A percentile compares a stretch with the other conserved stretches of the same genome.
These are phyloP conservation scores for Epichloe uncinata DNA, from an alignment of 2,329 filamentous ascomycete genomes.

Conservation along the genomic window DNA sequence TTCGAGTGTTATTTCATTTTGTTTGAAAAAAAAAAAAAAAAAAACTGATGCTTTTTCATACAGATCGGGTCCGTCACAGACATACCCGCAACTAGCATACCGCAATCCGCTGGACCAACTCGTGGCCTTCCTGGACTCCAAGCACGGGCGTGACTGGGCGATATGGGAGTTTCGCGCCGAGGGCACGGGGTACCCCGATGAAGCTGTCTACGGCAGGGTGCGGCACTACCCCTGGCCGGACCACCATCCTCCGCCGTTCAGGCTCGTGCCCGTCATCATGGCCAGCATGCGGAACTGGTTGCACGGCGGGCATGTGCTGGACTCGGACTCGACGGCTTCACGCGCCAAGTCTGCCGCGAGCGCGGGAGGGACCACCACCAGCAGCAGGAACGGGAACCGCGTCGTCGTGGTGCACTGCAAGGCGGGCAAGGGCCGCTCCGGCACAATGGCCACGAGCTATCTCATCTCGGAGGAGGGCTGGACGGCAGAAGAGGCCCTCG, in stretches of 20 bases:
- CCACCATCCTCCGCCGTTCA: slow-evolving; percentile 91
- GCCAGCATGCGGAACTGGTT: slow-evolving; percentile 89
- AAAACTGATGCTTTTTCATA: slow-evolving; percentile 6
- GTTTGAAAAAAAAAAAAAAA: too few species aligned
- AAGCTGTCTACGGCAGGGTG: slow-evolving; percentile 72
- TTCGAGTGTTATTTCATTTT: too few species aligned
- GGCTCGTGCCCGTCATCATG: slow-evolving; percentile 76
- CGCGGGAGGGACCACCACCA: slow-evolving; percentile 7
- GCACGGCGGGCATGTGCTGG: slow-evolving; percentile 32
- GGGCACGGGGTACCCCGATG: slow-evolving; percentile 88
- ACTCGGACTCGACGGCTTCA: not conserved
- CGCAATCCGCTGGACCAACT: slow-evolving; percentile 83
- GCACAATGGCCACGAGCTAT: slow-evolving; percentile 78
- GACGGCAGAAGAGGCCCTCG: slow-evolving; percentile 38
- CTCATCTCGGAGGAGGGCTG: slow-evolving; percentile 72
- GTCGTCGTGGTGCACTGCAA: slow-evolving; percentile 95
- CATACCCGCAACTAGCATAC: slow-evolving; percentile 84
- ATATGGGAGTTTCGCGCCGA: slow-evolving; percentile 98
- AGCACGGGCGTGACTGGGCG: slow-evolving; percentile 74
- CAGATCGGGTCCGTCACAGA: slow-evolving; percentile 80
- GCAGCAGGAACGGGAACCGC: slow-evolving; percentile 29
- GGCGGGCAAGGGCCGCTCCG: slow-evolving; percentile 87
- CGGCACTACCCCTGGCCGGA: slow-evolving; percentile 94
- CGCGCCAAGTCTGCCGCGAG: not conserved
- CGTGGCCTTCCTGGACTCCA: slow-evolving; percentile 74